phyloP scores from a whole-genome alignment of 805 yeast genomes.

The Cyberlindnera euphorbiae region DNA sequence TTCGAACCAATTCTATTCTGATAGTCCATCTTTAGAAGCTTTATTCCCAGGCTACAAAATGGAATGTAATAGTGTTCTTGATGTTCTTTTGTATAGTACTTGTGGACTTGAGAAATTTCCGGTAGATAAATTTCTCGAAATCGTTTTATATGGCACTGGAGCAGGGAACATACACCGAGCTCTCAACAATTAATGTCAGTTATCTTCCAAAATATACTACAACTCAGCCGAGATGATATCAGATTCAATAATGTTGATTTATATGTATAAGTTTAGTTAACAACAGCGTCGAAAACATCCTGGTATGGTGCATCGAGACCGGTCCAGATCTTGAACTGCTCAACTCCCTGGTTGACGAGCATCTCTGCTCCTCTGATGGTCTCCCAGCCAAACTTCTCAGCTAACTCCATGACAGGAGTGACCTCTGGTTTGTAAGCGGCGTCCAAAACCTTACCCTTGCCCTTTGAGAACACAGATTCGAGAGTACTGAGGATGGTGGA shows the following conservation, averaged over 20 bases:
- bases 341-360: slow-evolving; percentile 90
- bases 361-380: slow-evolving; percentile 88
- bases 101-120: too few species aligned
- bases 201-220: too few species aligned
- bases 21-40: slow-evolving; percentile 79
- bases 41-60: too few species aligned
- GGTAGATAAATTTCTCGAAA: too few species aligned
- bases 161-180: too few species aligned
- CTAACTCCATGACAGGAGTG: slow-evolving; percentile 82
- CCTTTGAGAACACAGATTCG: slow-evolving; percentile 43
- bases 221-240: too few species aligned
- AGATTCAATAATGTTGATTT: too few species aligned
- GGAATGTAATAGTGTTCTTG: too few species aligned
- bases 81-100: too few species aligned
- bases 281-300: slow-evolving; percentile 58
- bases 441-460: slow-evolving; percentile 53
- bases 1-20: slow-evolving; percentile 87
- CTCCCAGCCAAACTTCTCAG: slow-evolving; percentile 64
- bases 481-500: slow-evolving; percentile 41
- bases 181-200: too few species aligned
- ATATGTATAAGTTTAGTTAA: slow-evolving; percentile 5
- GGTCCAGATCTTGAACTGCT: slow-evolving; percentile 78
- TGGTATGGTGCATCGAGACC: slow-evolving; percentile 59
- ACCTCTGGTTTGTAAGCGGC: slow-evolving; percentile 91
- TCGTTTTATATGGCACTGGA: neutral